These are phyloP conservation scores for Glutinoglossum americanum DNA, from an alignment of 495 filamentous ascomycete genomes.

Conservation along the genomic window DNA sequence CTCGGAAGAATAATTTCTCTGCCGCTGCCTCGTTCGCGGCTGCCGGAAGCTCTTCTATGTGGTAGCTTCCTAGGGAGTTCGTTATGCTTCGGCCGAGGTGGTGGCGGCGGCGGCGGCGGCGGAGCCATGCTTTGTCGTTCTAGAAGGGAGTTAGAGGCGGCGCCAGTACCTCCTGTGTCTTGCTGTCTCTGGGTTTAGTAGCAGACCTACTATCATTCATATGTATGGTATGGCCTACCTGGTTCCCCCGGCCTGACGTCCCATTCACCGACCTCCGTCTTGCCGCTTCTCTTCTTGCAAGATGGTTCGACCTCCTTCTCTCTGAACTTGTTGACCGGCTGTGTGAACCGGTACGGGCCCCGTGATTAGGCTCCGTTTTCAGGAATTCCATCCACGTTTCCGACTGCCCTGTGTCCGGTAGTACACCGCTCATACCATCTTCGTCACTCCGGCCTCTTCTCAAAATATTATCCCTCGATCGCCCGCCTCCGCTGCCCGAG, in stretches of 20 bases:
- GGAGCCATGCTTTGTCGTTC: not conserved
- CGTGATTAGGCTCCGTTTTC: not conserved
- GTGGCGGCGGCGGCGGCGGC: too few species aligned
- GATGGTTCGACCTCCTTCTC: not conserved
- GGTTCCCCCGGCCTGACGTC: not conserved
- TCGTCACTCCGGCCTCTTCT: not conserved
- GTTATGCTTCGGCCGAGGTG: too few species aligned
- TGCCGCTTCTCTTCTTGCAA: not conserved
- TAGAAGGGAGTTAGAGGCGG: not conserved
- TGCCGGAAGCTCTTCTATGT: not conserved
- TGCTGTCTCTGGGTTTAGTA: not conserved
- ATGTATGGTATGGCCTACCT: not conserved
- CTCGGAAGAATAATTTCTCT: constrained; percentile 30
- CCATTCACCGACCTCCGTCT: not conserved
- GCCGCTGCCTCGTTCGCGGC: not conserved
- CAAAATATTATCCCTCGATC: not conserved
- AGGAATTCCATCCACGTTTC: constrained; percentile 1
- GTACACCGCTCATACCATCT: not conserved
- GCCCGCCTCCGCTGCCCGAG: not conserved
- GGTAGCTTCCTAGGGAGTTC: not conserved
- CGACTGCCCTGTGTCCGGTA: not conserved
- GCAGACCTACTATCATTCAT: not conserved
- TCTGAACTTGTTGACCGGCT: not conserved
- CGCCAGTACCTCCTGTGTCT: not conserved
- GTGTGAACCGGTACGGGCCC: not conserved